A percentile compares a stretch with the other conserved stretches of the same genome.
These are phyloP conservation scores for Penicillium sclerotiorum DNA, from an alignment of 2,329 filamentous ascomycete species.

Conservation along the genomic window DNA sequence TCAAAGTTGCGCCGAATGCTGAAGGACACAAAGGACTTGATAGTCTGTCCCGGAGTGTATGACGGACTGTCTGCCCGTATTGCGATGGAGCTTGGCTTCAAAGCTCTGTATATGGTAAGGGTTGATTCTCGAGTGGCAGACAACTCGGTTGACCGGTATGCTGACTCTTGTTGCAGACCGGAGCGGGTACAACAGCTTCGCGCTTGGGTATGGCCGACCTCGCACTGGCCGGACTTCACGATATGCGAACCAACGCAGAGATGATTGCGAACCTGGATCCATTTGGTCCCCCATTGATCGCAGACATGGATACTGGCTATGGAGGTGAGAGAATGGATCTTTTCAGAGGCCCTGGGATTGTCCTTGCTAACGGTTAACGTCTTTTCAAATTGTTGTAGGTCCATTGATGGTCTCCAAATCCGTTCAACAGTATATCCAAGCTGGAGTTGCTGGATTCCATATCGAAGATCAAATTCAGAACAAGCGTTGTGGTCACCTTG, in stretches of 20 bases:
- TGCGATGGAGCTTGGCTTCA: slow-evolving; percentile 64
- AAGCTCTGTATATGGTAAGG: slow-evolving; percentile 68
- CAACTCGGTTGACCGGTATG: not conserved
- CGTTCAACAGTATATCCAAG: slow-evolving; percentile 52
- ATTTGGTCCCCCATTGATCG: slow-evolving; percentile 58
- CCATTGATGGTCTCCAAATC: slow-evolving; percentile 51
- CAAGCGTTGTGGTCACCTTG: slow-evolving; percentile 45
- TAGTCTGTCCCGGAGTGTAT: slow-evolving; percentile 68
- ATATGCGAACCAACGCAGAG: slow-evolving; percentile 65
- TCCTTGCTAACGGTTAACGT: no score
- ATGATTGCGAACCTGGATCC: slow-evolving; percentile 66
- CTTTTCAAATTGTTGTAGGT: slow-evolving; percentile 38
- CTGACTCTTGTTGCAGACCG: slow-evolving; percentile 50
- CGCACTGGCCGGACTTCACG: slow-evolving; percentile 62
- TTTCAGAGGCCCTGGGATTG: no score
- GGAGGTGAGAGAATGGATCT: slow-evolving; percentile 41
- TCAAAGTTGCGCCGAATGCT: slow-evolving; percentile 33
- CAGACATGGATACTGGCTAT: slow-evolving; percentile 59
- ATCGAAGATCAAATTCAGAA: slow-evolving; percentile 59
- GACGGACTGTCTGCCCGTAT: slow-evolving; percentile 69
- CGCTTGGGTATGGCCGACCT: slow-evolving; percentile 65
- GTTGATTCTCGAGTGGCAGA: not conserved
- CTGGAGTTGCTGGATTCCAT: slow-evolving; percentile 59
- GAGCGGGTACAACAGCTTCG: slow-evolving; percentile 64
- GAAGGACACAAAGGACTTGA: slow-evolving; percentile 31